A percentile compares a stretch with the other conserved stretches of the same genome.
Conservation (phyloP, 202 grass and related monocot species). For the Dendrocalamus latiflorus region DNA sequence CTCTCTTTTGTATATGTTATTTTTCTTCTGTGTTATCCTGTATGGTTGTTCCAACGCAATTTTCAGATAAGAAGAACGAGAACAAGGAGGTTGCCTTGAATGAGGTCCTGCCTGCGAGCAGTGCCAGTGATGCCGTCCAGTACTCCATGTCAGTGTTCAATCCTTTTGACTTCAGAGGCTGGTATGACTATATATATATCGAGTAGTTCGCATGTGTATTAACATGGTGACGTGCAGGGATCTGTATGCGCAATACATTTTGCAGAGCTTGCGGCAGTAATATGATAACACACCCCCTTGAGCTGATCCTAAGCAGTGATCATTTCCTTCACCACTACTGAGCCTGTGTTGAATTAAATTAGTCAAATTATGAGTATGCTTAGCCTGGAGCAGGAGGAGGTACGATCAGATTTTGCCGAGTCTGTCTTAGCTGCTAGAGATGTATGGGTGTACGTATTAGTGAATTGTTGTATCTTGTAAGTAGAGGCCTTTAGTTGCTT, state of each 20-base stretch:
- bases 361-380: neutral
- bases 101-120: slow-evolving; percentile 42
- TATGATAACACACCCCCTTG: neutral
- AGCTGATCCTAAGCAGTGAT: neutral
- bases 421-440: neutral
- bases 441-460: slow-evolving; percentile 2
- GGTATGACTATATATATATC: neutral
- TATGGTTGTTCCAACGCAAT: neutral
- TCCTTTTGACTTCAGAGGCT: neutral
- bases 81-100: slow-evolving; percentile 68
- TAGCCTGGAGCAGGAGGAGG: neutral
- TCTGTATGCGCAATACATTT: slow-evolving; percentile 54
- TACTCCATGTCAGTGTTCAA: slow-evolving; percentile 55
- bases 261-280: slow-evolving; percentile 50
- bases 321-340: neutral
- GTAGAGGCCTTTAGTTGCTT: slow-evolving; percentile 18
- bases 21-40: neutral
- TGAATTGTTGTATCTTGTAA: neutral
- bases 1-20: neutral
- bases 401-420: neutral
- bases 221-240: slow-evolving; percentile 21
- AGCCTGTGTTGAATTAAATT: neutral
- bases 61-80: slow-evolving; percentile 76
- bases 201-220: neutral
- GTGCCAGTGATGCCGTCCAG: slow-evolving; percentile 53